Base-by-base conservation (phyloP, 495 filamentous ascomycete genomes). In the Penicillium soppii region DNA sequence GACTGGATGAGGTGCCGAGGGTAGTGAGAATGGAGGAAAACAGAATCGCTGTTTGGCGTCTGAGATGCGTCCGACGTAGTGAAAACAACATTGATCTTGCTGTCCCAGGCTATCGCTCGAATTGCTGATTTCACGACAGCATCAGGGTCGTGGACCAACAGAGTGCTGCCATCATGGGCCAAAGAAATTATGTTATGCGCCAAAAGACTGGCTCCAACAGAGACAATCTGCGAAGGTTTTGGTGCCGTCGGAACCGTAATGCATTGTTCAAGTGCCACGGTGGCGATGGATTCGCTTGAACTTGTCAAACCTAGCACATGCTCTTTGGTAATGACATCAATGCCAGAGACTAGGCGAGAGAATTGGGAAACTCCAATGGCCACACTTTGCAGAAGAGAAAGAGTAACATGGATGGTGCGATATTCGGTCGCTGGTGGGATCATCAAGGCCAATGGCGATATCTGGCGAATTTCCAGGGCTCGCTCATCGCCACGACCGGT, bases 121-220 rank as follows among this genome's bases (percentile, higher is more conserved):
- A 32, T 32, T 12, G 29, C 29, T 12, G 29, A 10, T 12, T 32
- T 7, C 8, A 32, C 29, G 29, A 32, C 15, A 15, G 30, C n/a
- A 44, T 44, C 23, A 16, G 42, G 10, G 35, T 30, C 36, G 22
- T 50, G 27, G 47, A 40, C 19, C 41, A 30, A 19, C 35, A 30
- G 35, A 7, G 29, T 32, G 29, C 29, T 32, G 8, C 29, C 29
- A 10, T 12, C 7, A 12, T 7, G 13, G 29, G 29, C 13, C 7
- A 32, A 12, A 32, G 29, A 32, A n/a, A n/a, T n/a, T n/a, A n/a
- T n/a, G n/a, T n/a, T n/a, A n/a, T n/a, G n/a, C n/a, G n/a, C n/a
- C 29, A 32, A 32, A 32, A 32, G 29, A 32, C 29, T n/a, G n/a
- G n/a, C n/a, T n/a, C n/a, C n/a, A n/a, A n/a, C n/a, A n/a, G n/a